phyloP scores from a whole-genome alignment of 768 basidiomycete species.

The Lactarius sp. region DNA sequence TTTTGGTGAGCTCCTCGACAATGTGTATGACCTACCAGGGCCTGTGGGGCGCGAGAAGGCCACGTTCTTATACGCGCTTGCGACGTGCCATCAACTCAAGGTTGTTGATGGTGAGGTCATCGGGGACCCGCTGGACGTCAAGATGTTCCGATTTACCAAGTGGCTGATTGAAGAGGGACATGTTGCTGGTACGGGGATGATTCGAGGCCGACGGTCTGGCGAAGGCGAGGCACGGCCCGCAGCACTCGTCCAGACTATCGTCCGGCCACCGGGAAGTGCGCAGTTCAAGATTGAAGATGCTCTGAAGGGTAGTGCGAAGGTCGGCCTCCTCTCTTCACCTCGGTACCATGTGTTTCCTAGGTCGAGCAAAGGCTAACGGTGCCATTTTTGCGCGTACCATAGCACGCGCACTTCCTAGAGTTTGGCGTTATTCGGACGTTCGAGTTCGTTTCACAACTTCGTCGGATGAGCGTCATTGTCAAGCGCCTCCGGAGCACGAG shows the following conservation, averaged over 20 bases:
- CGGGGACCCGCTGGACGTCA: slow-evolving; percentile 93
- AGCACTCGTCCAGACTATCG: slow-evolving; percentile 92
- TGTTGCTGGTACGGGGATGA: slow-evolving; percentile 60
- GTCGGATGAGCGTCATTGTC: slow-evolving; percentile 97
- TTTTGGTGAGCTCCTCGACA: slow-evolving; percentile 87
- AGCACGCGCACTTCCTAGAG: slow-evolving; percentile 97
- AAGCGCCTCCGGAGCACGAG: slow-evolving; percentile 89
- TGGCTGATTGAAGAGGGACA: slow-evolving; percentile 96
- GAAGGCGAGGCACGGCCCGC: slow-evolving; percentile 57
- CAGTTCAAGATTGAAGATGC: slow-evolving; percentile 93
- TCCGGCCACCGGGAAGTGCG: slow-evolving; percentile 90
- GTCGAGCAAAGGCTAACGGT: slow-evolving; percentile 13
- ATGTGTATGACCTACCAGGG: slow-evolving; percentile 67
- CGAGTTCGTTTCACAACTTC: slow-evolving; percentile 89
- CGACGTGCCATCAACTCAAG: slow-evolving; percentile 95
- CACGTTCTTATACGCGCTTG: slow-evolving; percentile 84
- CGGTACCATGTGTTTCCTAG: background rate
- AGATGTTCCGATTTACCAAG: slow-evolving; percentile 96
- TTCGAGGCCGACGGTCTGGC: slow-evolving; percentile 56
- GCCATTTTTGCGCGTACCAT: slow-evolving; percentile 8
- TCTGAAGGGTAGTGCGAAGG: slow-evolving; percentile 75
- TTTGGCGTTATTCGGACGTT: slow-evolving; percentile 94
- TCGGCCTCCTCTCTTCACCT: slow-evolving; percentile 31
- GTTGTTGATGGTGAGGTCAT: slow-evolving; percentile 83
- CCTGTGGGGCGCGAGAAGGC: slow-evolving; percentile 69